Evolutionary conservation across 2,329 filamentous ascomycete genomes (phyloP), one percentile per base, ranked within the genome.

Genomic region (Beauveria pseudobassiana): DNA sequence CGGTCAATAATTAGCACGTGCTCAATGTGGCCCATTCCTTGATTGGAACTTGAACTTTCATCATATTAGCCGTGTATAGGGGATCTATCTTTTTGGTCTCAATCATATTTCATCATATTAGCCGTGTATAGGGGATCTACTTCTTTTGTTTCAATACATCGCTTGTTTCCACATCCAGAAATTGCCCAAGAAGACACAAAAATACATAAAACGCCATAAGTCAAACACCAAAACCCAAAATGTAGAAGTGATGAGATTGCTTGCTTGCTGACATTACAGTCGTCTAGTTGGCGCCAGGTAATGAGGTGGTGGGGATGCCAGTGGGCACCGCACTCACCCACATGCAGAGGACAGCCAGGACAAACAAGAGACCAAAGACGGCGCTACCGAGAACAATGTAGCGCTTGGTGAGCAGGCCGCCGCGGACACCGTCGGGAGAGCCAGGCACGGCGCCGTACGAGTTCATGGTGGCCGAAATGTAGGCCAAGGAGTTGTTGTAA

Each of bases 331-430:
- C 55, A n/a, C 24, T 55, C 20, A 61, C 42, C 56, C 58, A 61
- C 48, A 53, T 61, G 20, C 46, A 52, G 30, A 59, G 42, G 10
- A 64, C 58, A 43, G 67, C 34, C 40, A 69, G 65, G 1, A 69
- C 65, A 20, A 72, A 63, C 16, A 71, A 62, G 12, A 72, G 57
- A 14, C 65, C 70, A 45, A 70, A 59, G 46, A 72, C 67, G n/a
- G 70, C 38, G 4, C 66, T 63, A 49, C 68, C 65, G 43, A 67
- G 62, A n/a, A 68, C 59, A 30, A 71, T 30, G 40, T 63, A 61
- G 45, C 62, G 62, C 30, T 61, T 63, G 30, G 62, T 63, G 22
- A 63, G 58, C 45, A 61, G 42, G 12, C 61, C 62, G 24, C 67
- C 64, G 18, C 64, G 63, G 14, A 65, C 53, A n/a, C 53, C 51